Base-by-base conservation (phyloP, 2,329 filamentous ascomycete species). In the Mollisia scopiformis region DNA sequence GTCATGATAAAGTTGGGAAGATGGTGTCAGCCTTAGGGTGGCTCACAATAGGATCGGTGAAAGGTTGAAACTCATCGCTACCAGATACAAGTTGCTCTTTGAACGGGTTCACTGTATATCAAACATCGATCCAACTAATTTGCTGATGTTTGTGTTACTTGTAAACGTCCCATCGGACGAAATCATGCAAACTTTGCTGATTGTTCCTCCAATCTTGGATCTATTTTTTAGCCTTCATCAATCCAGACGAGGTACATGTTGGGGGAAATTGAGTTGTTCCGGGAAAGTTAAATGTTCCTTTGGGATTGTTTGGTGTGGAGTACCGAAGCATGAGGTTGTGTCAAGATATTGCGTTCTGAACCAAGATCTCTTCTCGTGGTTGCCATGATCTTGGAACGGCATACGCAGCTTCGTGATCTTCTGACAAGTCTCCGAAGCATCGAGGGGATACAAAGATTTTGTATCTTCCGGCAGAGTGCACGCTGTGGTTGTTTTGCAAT, bases 341-440 rank as follows among this genome's bases (percentile, higher is more conserved):
- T 27, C 23, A 3, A 28, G 43, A 47, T 7, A 21, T 27, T 33
- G 49, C 30, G 13, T 35, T 31, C 7, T 10, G 49, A 51, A 23
- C 11, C 49, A 49, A 8, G 10, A 13, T 11, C 14, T 33, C 19
- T 49, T 16, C 49, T 31, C 49, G 49, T 51, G 49, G 28, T 31
- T 51, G 27, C 49, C 49, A 51, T 51, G 49, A 8, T 51, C 28
- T 21, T n/a, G 47, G 11, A 39, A 49, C 37, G 37, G n/a, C 28
- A 47, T 49, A 19, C 13, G 37, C 50, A 19, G 27, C 27, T 47
- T 30, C 11, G n/a, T 19, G 47, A 35, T 51, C 58, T 57, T 30
- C 39, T 53, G 47, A 23, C 23, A 56, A 61, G 47, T 57, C 49
- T 57, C 54, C 54, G 47, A 53, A 57, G 54, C 47, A 28, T 21